Base-by-base conservation (phyloP, 192 early-diverging fungal species). In the Paraglomus brasilianum region DNA sequence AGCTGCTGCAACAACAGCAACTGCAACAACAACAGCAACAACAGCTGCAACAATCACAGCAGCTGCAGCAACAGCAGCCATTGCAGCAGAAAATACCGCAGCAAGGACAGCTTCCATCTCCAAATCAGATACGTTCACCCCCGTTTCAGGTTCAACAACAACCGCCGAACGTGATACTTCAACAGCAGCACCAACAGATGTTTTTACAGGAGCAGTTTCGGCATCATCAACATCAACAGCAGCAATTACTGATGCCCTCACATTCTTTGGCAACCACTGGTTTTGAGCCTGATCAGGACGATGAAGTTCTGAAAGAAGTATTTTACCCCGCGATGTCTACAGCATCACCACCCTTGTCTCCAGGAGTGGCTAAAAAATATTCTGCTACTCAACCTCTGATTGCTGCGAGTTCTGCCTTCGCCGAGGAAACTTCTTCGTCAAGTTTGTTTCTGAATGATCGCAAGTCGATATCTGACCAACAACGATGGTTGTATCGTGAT, bases 401-500 rank as follows among this genome's bases (percentile, higher is more conserved):
- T 56, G 52, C 40, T 17, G 36, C 56, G 36, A 45, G n/a, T 13
- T 51, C 21, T 63, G 57, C 57, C 8, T 61, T 61, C 50, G 69
- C 19, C 8, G 66, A 68, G 10, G 46, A 9, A 4, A 39, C 21
- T 44, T 21, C 50, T 55, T 52, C 41, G 14, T 11, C 49, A 15
- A 69, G 67, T 58, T 38, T 69, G 7, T 69, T 69, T 69, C 5
- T 44, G 43, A 14, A 43, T 14, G 15, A 38, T 6, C 56, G 67
- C 45, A 69, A 69, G 46, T 22, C 30, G 19, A 30, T 71, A 21
- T 47, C 73, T 8, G 80, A 79, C 51, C 65, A 75, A 58, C 74
- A 30, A 30, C 78, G 82, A 61, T 96, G 95, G 95, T 84, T 86
- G 59, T 95, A 95, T 71, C 85, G 91, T 38, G 95, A 95, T 72